Conservation (phyloP, 805 yeast genomes). For the Ogataea thermomethanolica region DNA sequence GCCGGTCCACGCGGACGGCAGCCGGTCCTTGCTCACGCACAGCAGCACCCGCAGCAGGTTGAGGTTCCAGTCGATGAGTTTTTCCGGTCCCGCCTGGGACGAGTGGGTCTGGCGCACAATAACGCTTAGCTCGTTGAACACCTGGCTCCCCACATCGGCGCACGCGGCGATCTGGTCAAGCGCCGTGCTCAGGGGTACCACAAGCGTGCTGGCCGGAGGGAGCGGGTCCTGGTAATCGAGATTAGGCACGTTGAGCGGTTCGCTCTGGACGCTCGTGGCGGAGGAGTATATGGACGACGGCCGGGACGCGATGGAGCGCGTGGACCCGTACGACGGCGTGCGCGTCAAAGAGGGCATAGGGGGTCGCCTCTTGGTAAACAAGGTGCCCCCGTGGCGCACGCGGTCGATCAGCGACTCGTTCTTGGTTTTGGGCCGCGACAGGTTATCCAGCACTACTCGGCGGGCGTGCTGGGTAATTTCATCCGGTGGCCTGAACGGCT, state of each 20-base stretch:
- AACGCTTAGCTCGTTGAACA: constrained; percentile 26
- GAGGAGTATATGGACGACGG: constrained; percentile 8
- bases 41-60: constrained; percentile 48
- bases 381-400: constrained; percentile 11
- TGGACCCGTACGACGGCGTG: constrained; percentile 12
- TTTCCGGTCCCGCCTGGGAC: constrained; percentile 31
- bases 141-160: constrained; percentile 23
- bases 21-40: constrained; percentile 29
- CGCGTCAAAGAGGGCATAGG: constrained; percentile 6
- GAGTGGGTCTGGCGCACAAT: constrained; percentile 13
- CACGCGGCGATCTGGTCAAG: constrained; percentile 18
- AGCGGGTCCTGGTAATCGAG: constrained; percentile 7
- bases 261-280: constrained; percentile 9
- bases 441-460: constrained; percentile 21
- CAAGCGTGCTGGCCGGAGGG: background rate
- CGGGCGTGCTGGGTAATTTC: constrained; percentile 28
- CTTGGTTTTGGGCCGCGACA: constrained; percentile 6
- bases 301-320: constrained; percentile 11
- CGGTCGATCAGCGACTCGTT: constrained; percentile 9
- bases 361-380: constrained; percentile 10
- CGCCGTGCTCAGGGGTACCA: constrained; percentile 12
- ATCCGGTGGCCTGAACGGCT: constrained; percentile 21
- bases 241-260: constrained; percentile 3
- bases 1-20: constrained; percentile 13
- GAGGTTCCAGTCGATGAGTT: constrained; percentile 49